These are phyloP conservation scores for Lasiosphaeris hirsuta DNA, from an alignment of 495 filamentous ascomycete genomes.

Conservation along the genomic window DNA sequence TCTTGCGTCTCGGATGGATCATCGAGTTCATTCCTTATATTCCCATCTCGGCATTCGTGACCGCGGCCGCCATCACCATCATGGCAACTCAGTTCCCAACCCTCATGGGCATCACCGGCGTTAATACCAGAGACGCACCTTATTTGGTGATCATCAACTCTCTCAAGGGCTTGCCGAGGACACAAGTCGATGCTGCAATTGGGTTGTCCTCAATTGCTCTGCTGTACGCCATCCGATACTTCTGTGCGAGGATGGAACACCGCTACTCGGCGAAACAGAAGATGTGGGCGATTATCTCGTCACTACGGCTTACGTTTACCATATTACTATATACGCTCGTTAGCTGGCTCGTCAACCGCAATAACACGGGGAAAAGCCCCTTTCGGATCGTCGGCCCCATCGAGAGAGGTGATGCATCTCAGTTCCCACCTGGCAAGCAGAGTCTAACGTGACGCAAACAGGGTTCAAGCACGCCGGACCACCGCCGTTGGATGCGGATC, in stretches of 20 bases:
- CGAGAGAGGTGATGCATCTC: slow-evolving; percentile 3
- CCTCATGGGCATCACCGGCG: slow-evolving; percentile 30
- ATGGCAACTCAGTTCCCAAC: slow-evolving; percentile 33
- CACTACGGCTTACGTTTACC: slow-evolving; percentile 16
- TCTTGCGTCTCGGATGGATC: slow-evolving; percentile 34
- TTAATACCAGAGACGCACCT: slow-evolving; percentile 36
- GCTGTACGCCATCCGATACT: slow-evolving; percentile 30
- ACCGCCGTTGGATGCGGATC: slow-evolving; percentile 1
- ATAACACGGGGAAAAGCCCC: background rate
- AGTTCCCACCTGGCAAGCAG: background rate
- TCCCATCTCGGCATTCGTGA: slow-evolving; percentile 21
- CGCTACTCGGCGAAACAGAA: slow-evolving; percentile 15
- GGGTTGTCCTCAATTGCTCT: slow-evolving; percentile 30
- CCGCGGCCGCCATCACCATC: slow-evolving; percentile 29
- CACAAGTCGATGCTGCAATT: slow-evolving; percentile 34
- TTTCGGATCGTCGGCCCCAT: slow-evolving; percentile 19
- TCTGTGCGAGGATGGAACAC: slow-evolving; percentile 19
- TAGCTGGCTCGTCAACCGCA: slow-evolving; percentile 17
- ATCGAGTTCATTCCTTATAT: slow-evolving; percentile 37
- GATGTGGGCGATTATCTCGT: slow-evolving; percentile 16
- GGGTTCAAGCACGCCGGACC: slow-evolving; percentile 17
- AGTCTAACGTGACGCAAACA: too few species aligned
- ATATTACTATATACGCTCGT: slow-evolving; percentile 18
- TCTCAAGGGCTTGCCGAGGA: slow-evolving; percentile 28
- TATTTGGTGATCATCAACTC: slow-evolving; percentile 37